Evolutionary conservation across 2,329 filamentous ascomycete species (phyloP).

Genomic region (Orbilia quercus): DNA sequence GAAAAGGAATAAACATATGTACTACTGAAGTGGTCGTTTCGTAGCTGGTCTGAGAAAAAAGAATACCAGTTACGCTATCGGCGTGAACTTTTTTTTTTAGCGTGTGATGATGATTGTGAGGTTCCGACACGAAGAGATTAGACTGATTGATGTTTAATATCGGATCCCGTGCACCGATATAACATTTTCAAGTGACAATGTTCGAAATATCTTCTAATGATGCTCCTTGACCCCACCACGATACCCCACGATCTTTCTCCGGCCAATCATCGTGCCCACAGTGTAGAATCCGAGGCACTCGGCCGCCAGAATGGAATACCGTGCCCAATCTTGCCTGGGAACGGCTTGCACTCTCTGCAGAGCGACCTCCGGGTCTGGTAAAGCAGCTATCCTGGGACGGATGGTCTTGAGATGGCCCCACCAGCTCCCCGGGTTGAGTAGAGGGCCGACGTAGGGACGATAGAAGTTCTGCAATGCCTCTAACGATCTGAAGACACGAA

Average conservation of each 20-base stretch:
- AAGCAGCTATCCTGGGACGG: slow-evolving; percentile 65
- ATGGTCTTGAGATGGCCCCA: slow-evolving; percentile 53
- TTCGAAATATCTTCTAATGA: slow-evolving; percentile 65
- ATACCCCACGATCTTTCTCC: slow-evolving; percentile 96
- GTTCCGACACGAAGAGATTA: neutral
- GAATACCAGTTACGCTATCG: neutral
- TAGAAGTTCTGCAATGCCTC: slow-evolving; percentile 42
- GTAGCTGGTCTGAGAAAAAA: neutral
- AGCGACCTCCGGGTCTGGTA: slow-evolving; percentile 70
- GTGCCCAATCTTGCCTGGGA: slow-evolving; percentile 75
- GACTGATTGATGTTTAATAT: neutral
- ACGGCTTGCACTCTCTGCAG: slow-evolving; percentile 75
- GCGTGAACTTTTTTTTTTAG: slow-evolving; percentile 1
- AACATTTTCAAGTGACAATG: neutral
- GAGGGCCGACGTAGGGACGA: slow-evolving; percentile 30
- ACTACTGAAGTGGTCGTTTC: slow-evolving; percentile 37
- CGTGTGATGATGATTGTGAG: neutral
- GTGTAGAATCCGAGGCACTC: slow-evolving; percentile 98
- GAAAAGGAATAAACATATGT: slow-evolving; percentile 36
- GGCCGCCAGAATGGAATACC: slow-evolving; percentile 80
- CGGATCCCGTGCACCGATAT: neutral
- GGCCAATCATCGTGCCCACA: slow-evolving; percentile 94
- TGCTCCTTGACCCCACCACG: slow-evolving; percentile 73
- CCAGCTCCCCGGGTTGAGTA: slow-evolving; percentile 53
- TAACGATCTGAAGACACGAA: slow-evolving; percentile 22